Evolutionary conservation across 306 rosid species (phyloP), one percentile per base, ranked within the genome.

Genomic region (Myrica gale): DNA sequence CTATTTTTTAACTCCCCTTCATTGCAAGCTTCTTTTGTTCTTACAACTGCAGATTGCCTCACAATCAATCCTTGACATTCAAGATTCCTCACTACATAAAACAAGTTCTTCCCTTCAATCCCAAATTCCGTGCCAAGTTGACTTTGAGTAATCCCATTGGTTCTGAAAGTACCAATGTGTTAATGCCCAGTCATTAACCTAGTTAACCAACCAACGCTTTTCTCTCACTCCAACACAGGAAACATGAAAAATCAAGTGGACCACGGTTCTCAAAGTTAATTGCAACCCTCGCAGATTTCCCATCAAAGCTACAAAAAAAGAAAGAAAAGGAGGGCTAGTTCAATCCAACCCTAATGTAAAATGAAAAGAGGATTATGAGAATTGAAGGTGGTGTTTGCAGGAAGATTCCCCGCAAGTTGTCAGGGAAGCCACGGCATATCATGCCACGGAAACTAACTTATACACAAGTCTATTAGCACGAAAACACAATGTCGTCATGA

Each of bases 1-100:
- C 69, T 74, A 71, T 63, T 81, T 66, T 75, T 90, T 8, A 74
- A 75, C 58, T 86, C 90, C 76, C 89, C 87, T 9, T 61, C 82
- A 70, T 62, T 68, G 11, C 68, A 63, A 26, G 88, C 76, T 43
- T 92, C 93, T 84, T 82, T 89, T 54, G 83, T 92, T 79, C 86
- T 89, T 71, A 92, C 86, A 48, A 95, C 76, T 0, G 96, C 96
- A 73, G 90, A 80, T 51, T 84, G 91, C 89, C 90, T 82, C 32
- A 85, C 89, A 61, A 95, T 85, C 47, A 92, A 83, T 7, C 97
- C 97, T 76, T 89, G 97, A 53, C 90, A 85, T 73, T 95, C 98
- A 1, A 95, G 97, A 75, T 76, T 88, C 82, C 76, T 85, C 74
- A 92, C 71, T 15, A 89, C 90, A 56, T 95, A 92, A 73, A 79